phyloP scores from a whole-genome alignment of 139 green algal species.

The Nannochloris sp. region DNA sequence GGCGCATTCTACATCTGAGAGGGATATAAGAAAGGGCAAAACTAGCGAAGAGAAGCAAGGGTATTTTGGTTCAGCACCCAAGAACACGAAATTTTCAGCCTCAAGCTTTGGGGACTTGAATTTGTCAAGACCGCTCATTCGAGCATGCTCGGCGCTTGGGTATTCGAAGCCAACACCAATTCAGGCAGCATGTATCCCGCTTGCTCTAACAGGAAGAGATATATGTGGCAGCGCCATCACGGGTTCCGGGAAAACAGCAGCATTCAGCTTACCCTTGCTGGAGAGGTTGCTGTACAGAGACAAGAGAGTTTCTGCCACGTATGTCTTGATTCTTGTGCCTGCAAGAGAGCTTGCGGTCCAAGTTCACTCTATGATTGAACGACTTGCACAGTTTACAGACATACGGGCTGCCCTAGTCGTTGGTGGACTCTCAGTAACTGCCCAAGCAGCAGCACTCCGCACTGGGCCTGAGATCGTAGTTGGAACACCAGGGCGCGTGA shows the following conservation, averaged over 20 bases:
- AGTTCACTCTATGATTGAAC: conserved; percentile 88
- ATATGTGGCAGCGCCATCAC: conserved; percentile 93
- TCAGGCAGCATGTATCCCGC: conserved; percentile 88
- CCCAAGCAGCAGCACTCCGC: conserved; percentile 73
- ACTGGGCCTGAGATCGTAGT: conserved; percentile 80
- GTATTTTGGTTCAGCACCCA: conserved; percentile 51
- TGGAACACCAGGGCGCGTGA: conserved; percentile 77
- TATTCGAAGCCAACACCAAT: conserved; percentile 90
- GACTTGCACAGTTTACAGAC: conserved; percentile 91
- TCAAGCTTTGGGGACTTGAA: conserved; percentile 73
- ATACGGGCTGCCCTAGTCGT: conserved; percentile 81
- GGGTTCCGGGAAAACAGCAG: conserved; percentile 93
- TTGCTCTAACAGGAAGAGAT: conserved; percentile 86
- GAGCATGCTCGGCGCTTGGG: conserved; percentile 74
- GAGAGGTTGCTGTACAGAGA: conserved; percentile 86
- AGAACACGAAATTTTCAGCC: conserved; percentile 57
- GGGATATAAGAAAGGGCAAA: not conserved
- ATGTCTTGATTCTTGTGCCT: conserved; percentile 76
- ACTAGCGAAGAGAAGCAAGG: conserved; percentile 15
- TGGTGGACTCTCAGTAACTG: conserved; percentile 76
- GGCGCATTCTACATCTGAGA: conserved; percentile 6
- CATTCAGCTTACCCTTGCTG: conserved; percentile 86
- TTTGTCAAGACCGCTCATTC: conserved; percentile 77
- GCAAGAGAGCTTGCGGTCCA: conserved; percentile 91
- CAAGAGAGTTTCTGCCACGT: conserved; percentile 50